Evolutionary conservation across 768 basidiomycete species (phyloP), one percentile per base, ranked within the genome.

Genomic region (Tricholoma bakamatsutake): DNA sequence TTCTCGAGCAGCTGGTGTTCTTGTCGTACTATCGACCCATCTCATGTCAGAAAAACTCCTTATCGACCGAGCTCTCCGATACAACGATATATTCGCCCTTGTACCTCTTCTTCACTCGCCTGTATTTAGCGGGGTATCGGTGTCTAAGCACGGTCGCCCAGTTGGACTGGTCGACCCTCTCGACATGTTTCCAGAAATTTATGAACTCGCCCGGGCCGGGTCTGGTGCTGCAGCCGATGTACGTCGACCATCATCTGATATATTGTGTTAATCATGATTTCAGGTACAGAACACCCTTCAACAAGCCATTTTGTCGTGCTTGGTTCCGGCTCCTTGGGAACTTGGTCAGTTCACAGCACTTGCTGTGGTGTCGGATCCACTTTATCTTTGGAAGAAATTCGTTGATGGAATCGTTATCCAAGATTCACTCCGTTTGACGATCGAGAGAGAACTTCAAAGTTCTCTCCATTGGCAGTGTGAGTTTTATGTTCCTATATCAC

Each of bases 81-180:
- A 71, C 35, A 63, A 64, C 49, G 79, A 81, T 63, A 68, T 82
- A 37, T 79, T 79, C 42, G 75, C 69, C 31, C 69, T 82, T 33
- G 69, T 81, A 15, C 78, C 79, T 4, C 65, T 83, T 24, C 77
- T 71, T 27, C 69, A 75, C 57, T 49, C 73, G 17, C 82, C 82
- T 2, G 71, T 79, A 2, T 70, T 80, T 52, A 69, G 69, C 13
- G 69, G 65, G 15, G 47, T 61, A 11, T 45, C 55, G 21, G 24
- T 48, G 2, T 67, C 67, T 43, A 70, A 68, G 52, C 70, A 77
- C 58, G 79, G 77, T 17, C 63, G 65, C 11, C 62, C 66, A 10
- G 73, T 82, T 34, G 78, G 75, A 30, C 73, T 82, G 17, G 66
- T 81, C 9, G 81, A 83, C 61, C 82, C 82, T 4, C 67, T 82